Conservation (phyloP, 1,139 yeast species). For the Arxiozyma heterogenica region DNA sequence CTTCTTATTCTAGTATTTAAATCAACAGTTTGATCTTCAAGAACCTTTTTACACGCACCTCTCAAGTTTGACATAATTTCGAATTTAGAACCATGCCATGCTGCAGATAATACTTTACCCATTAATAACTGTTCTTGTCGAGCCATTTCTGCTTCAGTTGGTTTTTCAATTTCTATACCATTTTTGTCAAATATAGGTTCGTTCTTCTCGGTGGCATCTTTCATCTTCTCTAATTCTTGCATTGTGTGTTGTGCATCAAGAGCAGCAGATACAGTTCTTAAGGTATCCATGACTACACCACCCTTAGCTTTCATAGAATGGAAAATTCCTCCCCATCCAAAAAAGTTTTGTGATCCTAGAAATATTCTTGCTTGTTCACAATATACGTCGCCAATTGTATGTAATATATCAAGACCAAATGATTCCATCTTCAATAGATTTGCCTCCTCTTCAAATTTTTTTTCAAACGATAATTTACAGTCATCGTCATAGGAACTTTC, state of each 20-base stretch:
- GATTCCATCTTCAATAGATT: slow-evolving; percentile 72
- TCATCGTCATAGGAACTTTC: slow-evolving; percentile 31
- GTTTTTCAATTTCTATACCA: slow-evolving; percentile 43
- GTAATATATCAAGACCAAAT: slow-evolving; percentile 66
- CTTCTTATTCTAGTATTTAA: slow-evolving; percentile 43
- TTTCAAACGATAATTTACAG: slow-evolving; percentile 26
- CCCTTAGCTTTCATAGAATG: slow-evolving; percentile 82
- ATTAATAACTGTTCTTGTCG: slow-evolving; percentile 57
- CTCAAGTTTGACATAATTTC: slow-evolving; percentile 60
- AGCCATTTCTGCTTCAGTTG: slow-evolving; percentile 44
- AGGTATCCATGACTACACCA: slow-evolving; percentile 74
- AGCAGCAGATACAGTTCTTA: slow-evolving; percentile 76
- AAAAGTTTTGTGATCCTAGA: slow-evolving; percentile 57
- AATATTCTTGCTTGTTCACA: slow-evolving; percentile 51
- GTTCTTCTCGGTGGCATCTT: slow-evolving; percentile 42
- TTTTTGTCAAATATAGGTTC: slow-evolving; percentile 61
- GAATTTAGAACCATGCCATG: slow-evolving; percentile 70
- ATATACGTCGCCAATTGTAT: slow-evolving; percentile 61
- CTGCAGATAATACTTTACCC: slow-evolving; percentile 68
- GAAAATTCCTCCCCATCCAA: slow-evolving; percentile 81
- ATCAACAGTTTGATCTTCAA: slow-evolving; percentile 46
- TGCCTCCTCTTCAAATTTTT: slow-evolving; percentile 46
- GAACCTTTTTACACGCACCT: slow-evolving; percentile 50
- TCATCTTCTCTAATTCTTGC: slow-evolving; percentile 57
- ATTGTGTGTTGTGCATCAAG: slow-evolving; percentile 83